phyloP scores from a whole-genome alignment of 129 eudicot genomes.

The Chrysanthemum makinoi region DNA sequence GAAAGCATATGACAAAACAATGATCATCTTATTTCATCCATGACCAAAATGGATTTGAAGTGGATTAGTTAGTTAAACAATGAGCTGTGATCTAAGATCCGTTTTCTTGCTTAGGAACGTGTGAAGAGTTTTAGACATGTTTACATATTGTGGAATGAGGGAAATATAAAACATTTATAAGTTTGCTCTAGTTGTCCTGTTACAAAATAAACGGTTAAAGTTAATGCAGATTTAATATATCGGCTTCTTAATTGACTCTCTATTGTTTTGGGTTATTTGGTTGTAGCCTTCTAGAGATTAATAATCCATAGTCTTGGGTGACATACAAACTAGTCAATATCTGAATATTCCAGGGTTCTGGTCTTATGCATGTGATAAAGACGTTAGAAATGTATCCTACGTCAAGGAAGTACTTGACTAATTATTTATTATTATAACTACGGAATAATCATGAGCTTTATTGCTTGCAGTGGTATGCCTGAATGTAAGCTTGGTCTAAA shows the following conservation, averaged over 20 bases:
- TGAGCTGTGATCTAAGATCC: neutral
- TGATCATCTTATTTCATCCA: too few relatives aligned
- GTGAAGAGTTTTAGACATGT: conserved; percentile 9
- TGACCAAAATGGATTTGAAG: neutral
- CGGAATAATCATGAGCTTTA: conserved; percentile 7
- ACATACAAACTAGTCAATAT: too few relatives aligned
- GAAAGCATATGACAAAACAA: too few relatives aligned
- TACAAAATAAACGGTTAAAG: neutral
- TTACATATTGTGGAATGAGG: neutral
- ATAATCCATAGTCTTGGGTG: too few relatives aligned
- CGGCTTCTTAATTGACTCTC: neutral
- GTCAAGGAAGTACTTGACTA: too few relatives aligned
- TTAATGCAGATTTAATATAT: neutral
- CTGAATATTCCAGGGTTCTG: too few relatives aligned
- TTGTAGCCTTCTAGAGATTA: neutral
- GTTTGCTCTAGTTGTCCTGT: neutral
- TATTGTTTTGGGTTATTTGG: neutral
- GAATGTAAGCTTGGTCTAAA: conserved; percentile 97
- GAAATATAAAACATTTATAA: neutral
- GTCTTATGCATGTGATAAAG: too few relatives aligned
- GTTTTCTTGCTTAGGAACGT: neutral
- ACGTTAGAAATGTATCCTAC: too few relatives aligned
- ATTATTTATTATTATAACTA: too few relatives aligned
- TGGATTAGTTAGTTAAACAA: conserved; percentile 4
- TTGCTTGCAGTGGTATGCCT: conserved; percentile 92